Base-by-base conservation (phyloP, 345 rosid species). In the Pugionium cornutum region DNA sequence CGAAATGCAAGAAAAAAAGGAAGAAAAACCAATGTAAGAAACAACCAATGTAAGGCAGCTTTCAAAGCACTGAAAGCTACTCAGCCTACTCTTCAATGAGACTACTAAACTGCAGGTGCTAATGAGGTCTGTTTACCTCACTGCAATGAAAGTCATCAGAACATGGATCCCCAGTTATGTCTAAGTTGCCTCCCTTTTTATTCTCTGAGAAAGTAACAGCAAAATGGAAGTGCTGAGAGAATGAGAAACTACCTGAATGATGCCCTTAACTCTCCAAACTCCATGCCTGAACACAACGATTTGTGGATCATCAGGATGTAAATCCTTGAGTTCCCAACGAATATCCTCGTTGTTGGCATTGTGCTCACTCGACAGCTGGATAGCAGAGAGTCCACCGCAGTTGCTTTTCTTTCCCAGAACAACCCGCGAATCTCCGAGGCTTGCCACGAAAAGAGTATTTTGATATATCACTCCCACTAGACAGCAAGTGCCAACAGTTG, bases 181-280 rank as follows among this genome's bases (percentile, higher is more conserved):
- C 61, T 52, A 52, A 52, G 33, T 9, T 34, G 6, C 7, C 1
- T 11, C 6, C 29, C 8, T n/a, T 7, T 4, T 7, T 1, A 18
- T 18, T 18, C 18, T 18, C 11, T 4, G 25, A 6, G 27, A 47
- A 55, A 27, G 0, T 43, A 68, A 50, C 34, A 44, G 5, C 40
- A 60, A 4, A 39, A 33, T 3, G 4, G n/a, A 50, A 60, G 34
- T 35, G 18, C 2, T 7, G 33, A 41, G 8, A 34, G 69, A 30
- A 54, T 9, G 31, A 53, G 63, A 69, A 71, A 2, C 25, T 57
- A 87, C 97, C 97, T 92, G 98, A 74, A 92, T 92, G 35, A 87
- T 80, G 51, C 98, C 96, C 70, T 86, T 92, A n/a, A 92, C 96
- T 78, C 91, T 84, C 97, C 98, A 92, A 68, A 86, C 91, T 59